Evolutionary conservation across 1,284 basidiomycete genomes (phyloP).

Genomic region (Ustilago crameri): DNA sequence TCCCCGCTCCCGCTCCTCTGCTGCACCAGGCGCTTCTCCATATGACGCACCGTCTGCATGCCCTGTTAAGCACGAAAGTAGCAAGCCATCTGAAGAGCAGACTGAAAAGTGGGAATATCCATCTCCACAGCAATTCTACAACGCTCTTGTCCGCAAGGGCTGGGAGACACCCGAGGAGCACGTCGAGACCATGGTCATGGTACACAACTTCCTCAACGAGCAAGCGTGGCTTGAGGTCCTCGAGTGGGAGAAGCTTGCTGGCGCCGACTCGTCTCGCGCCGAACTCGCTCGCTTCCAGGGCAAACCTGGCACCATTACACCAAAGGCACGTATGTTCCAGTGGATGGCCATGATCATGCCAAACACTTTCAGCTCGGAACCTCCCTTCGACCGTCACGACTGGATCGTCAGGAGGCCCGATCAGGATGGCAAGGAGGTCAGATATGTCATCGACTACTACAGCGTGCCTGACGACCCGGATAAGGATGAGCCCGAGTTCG

Average conservation of each 20-base stretch:
- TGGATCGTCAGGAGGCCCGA: constrained; percentile 84
- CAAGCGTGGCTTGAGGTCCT: constrained; percentile 94
- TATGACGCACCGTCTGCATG: constrained; percentile 62
- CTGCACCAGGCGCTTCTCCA: constrained; percentile 60
- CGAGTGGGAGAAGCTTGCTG: constrained; percentile 80
- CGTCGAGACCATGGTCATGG: constrained; percentile 95
- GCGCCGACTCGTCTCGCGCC: constrained; percentile 65
- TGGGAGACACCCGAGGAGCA: constrained; percentile 98
- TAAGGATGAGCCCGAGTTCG: constrained; percentile 62
- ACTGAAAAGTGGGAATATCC: constrained; percentile 89
- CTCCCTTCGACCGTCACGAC: constrained; percentile 98
- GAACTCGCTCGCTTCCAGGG: constrained; percentile 87
- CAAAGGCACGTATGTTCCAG: constrained; percentile 86
- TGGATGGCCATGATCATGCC: constrained; percentile 89
- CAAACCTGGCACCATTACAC: constrained; percentile 81
- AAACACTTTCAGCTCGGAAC: constrained; percentile 85
- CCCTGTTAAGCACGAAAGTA: constrained; percentile 59
- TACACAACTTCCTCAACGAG: constrained; percentile 98
- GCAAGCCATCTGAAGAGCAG: constrained; percentile 42
- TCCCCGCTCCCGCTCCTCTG: constrained; percentile 75
- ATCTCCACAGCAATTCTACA: constrained; percentile 98
- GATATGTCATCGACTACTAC: constrained; percentile 68
- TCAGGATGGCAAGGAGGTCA: constrained; percentile 57
- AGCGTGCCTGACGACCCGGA: constrained; percentile 54
- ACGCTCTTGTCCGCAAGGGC: constrained; percentile 94